Evolutionary conservation across 2,329 filamentous ascomycete genomes (phyloP).

Genomic region (Geosmithia putterillii): DNA sequence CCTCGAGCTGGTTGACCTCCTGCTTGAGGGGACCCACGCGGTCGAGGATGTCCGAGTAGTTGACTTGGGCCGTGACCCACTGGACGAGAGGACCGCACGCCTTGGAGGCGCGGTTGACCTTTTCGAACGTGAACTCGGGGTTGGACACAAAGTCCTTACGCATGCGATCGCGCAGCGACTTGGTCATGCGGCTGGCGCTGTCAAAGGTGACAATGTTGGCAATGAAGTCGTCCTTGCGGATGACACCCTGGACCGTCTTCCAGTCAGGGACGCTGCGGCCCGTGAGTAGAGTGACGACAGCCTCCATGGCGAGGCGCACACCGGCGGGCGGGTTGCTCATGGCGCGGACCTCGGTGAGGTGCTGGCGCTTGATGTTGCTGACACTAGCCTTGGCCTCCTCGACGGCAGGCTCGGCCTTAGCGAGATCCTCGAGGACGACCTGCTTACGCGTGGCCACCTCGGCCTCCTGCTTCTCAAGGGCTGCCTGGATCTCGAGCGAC

Average conservation of each 20-base stretch:
- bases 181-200: conserved; percentile 92
- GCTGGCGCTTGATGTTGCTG: conserved; percentile 95
- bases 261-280: conserved; percentile 77
- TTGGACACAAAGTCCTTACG: conserved; percentile 83
- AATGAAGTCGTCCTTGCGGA: conserved; percentile 92
- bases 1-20: conserved; percentile 78
- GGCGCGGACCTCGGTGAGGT: conserved; percentile 92
- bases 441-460: conserved; percentile 75
- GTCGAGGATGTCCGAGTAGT: conserved; percentile 94
- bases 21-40: conserved; percentile 84
- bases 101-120: conserved; percentile 90
- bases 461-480: conserved; percentile 78
- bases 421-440: conserved; percentile 78
- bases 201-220: conserved; percentile 95
- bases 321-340: conserved; percentile 88
- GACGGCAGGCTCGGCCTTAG: conserved; percentile 85
- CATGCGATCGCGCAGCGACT: conserved; percentile 72
- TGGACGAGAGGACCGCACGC: conserved; percentile 94
- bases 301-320: conserved; percentile 84
- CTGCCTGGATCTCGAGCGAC: conserved; percentile 78
- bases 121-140: conserved; percentile 91
- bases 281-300: conserved; percentile 79
- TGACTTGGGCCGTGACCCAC: conserved; percentile 94
- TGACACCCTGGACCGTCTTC: conserved; percentile 80
- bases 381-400: conserved; percentile 89